A percentile compares a stretch with the other conserved stretches of the same genome.
phyloP scores from a whole-genome alignment of 1,139 yeast species.

The Suhomyces atakaporum region DNA sequence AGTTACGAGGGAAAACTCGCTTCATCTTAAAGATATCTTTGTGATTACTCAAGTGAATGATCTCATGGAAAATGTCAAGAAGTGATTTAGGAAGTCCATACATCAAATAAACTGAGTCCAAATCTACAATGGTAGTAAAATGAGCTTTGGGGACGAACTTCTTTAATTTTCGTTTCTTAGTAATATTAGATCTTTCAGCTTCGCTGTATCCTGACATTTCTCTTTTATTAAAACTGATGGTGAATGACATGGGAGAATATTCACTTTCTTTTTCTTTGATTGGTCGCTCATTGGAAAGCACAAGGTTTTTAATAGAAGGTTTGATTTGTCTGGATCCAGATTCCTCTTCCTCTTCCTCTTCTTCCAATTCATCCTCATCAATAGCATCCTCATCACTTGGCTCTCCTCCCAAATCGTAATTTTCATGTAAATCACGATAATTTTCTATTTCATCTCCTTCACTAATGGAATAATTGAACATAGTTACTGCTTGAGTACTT shows the following conservation, averaged over 20 bases:
- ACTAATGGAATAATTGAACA: slow-evolving; percentile 41
- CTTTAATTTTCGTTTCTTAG: slow-evolving; percentile 2
- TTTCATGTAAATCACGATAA: slow-evolving; percentile 40
- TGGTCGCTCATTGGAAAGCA: slow-evolving; percentile 15
- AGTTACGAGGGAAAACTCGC: slow-evolving; percentile 52
- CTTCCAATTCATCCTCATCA: slow-evolving; percentile 8
- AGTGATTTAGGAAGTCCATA: slow-evolving; percentile 52
- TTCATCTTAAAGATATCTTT: slow-evolving; percentile 49
- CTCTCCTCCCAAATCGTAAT: slow-evolving; percentile 34
- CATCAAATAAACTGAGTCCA: slow-evolving; percentile 37
- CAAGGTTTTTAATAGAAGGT: slow-evolving; percentile 22
- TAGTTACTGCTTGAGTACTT: slow-evolving; percentile 43
- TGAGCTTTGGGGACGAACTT: slow-evolving; percentile 3
- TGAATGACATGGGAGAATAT: slow-evolving; percentile 26
- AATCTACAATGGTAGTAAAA: slow-evolving; percentile 13
- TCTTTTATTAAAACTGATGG: slow-evolving; percentile 26
- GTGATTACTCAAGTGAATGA: slow-evolving; percentile 53
- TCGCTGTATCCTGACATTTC: slow-evolving; percentile 16
- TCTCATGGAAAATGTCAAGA: slow-evolving; percentile 45
- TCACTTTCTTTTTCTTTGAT: slow-evolving; percentile 7
- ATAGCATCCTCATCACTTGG: slow-evolving; percentile 14
- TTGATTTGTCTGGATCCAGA: slow-evolving; percentile 12
- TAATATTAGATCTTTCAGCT: not conserved
- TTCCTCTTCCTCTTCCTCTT: slow-evolving; percentile 12
- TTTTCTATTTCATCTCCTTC: slow-evolving; percentile 31